phyloP scores from a whole-genome alignment of 2,329 filamentous ascomycete species.

The Capronia epimyces region DNA sequence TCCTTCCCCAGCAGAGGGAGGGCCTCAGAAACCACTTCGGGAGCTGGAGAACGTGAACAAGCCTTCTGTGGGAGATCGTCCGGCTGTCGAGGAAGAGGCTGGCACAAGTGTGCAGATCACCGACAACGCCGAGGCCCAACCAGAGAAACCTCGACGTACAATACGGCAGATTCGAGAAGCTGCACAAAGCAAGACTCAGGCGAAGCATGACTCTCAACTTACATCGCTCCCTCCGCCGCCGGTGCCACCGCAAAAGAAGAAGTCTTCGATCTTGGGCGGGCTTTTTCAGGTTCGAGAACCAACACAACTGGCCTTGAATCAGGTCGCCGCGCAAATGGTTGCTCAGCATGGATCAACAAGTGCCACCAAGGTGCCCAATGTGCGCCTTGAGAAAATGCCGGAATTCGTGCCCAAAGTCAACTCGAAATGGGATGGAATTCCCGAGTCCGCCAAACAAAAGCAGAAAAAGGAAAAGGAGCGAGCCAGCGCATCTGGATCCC shows the following conservation, averaged over 20 bases:
- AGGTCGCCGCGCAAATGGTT: conserved; percentile 38
- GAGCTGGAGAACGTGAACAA: not conserved
- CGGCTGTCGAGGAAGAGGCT: not conserved
- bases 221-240: conserved; percentile 1
- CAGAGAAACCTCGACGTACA: conserved; percentile 13
- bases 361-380: conserved; percentile 35
- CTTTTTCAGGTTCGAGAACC: conserved; percentile 48
- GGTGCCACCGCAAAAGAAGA: conserved; percentile 30
- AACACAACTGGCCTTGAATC: conserved; percentile 43
- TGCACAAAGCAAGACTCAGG: conserved; percentile 8
- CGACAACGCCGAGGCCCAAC: not conserved
- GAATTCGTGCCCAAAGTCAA: conserved; percentile 49
- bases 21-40: not conserved
- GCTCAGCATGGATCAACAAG: conserved; percentile 38
- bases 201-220: not conserved
- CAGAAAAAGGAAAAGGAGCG: conserved; percentile 26
- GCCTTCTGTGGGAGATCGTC: not conserved
- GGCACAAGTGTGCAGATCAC: not conserved
- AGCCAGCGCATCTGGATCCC: conserved; percentile 6
- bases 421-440: conserved; percentile 51
- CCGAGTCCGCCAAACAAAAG: conserved; percentile 37
- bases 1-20: not conserved
- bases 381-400: conserved; percentile 45
- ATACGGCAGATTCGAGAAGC: conserved; percentile 18
- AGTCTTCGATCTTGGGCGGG: conserved; percentile 38